phyloP scores from a whole-genome alignment of 257 asterid species.

The Gentiana dahurica region DNA sequence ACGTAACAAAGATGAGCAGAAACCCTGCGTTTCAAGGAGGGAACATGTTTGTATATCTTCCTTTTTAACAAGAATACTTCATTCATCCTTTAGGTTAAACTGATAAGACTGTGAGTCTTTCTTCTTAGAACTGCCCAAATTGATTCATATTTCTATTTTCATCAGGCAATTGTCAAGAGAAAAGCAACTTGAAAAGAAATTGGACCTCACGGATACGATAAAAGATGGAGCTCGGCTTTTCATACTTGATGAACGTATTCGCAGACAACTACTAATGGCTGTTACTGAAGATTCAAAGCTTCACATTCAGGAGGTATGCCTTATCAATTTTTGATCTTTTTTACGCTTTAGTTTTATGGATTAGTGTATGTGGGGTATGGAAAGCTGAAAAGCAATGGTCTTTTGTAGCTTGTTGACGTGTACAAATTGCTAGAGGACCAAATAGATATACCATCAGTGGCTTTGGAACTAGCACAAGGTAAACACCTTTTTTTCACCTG shows the following conservation, averaged over 20 bases:
- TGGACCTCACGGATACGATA: conserved; percentile 95
- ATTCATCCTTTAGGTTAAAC: background rate
- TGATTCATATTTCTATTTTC: background rate
- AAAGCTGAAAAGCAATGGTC: conserved; percentile 3
- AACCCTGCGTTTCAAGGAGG: conserved; percentile 80
- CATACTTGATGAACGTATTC: conserved; percentile 81
- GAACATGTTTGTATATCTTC: conserved; percentile 15
- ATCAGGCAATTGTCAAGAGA: conserved; percentile 46
- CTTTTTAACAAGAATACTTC: background rate
- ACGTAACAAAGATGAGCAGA: conserved; percentile 82
- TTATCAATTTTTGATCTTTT: background rate
- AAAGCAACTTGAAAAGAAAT: conserved; percentile 35
- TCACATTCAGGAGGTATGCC: conserved; percentile 81
- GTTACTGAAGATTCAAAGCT: conserved; percentile 98
- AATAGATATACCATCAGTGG: conserved; percentile 69
- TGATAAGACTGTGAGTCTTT: too few species aligned
- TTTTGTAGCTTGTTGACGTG: conserved; percentile 73
- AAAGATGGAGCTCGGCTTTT: conserved; percentile 97
- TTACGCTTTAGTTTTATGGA: background rate
- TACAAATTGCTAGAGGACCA: conserved; percentile 89
- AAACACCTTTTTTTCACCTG: conserved; percentile 11
- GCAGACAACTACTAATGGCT: conserved; percentile 96
- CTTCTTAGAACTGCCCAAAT: background rate
- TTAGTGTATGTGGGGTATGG: too few species aligned
- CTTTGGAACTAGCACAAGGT: conserved; percentile 85